These are phyloP conservation scores for Furcasterigmium sp. DNA, from an alignment of 2,329 filamentous ascomycete genomes.

Conservation along the genomic window DNA sequence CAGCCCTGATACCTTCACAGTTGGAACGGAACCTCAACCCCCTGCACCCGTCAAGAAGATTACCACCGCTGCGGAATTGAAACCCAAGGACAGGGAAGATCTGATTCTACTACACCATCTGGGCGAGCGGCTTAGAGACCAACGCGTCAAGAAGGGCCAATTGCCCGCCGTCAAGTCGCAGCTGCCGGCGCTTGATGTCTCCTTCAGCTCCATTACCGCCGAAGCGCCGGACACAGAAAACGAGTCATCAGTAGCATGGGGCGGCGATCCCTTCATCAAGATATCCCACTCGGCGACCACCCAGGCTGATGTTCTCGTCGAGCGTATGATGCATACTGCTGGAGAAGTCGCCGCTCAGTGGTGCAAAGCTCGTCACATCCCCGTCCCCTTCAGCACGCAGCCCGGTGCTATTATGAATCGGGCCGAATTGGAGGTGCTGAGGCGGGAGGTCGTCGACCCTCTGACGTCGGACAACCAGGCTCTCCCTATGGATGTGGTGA, in stretches of 20 bases:
- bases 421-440: slow-evolving; percentile 29
- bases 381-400: slow-evolving; percentile 54
- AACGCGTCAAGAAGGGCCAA: slow-evolving; percentile 11
- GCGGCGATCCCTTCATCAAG: slow-evolving; percentile 46
- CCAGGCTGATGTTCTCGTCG: slow-evolving; percentile 32
- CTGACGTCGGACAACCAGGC: slow-evolving; percentile 23
- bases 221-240: neutral
- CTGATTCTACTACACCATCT: slow-evolving; percentile 43
- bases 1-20: slow-evolving; percentile 16
- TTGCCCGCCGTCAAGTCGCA: slow-evolving; percentile 4
- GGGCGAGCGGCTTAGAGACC: slow-evolving; percentile 35
- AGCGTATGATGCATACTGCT: slow-evolving; percentile 54
- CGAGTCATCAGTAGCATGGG: slow-evolving; percentile 24
- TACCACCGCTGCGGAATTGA: slow-evolving; percentile 35
- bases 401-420: slow-evolving; percentile 31
- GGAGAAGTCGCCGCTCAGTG: slow-evolving; percentile 57
- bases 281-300: slow-evolving; percentile 24
- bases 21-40: slow-evolving; percentile 23
- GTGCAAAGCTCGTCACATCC: slow-evolving; percentile 52
- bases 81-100: slow-evolving; percentile 34
- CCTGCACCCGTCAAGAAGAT: slow-evolving; percentile 34
- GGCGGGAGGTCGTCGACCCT: slow-evolving; percentile 31
- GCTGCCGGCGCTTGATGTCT: slow-evolving; percentile 29
- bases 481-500: slow-evolving; percentile 20
- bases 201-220: slow-evolving; percentile 26